Base-by-base conservation (phyloP, 805 yeast genomes). In the Metschnikowia koreensis region DNA sequence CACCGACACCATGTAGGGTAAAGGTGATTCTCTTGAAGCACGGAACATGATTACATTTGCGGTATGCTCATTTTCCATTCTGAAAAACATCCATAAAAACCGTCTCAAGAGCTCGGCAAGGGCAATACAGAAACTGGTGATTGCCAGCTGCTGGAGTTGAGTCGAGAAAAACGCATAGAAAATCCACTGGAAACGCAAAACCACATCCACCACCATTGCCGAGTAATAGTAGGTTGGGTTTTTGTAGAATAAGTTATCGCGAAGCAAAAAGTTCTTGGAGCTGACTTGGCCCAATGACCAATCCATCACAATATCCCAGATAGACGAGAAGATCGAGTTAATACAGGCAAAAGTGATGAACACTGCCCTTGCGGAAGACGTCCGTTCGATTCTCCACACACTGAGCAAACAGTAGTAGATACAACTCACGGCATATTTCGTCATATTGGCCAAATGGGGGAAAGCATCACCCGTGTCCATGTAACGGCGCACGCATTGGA, bases 1-100 rank as follows among this genome's bases (percentile, higher is more conserved):
- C 1, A 50, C 12, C 3, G 70, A 56, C 1, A 74, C 66, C 2
- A 83, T 81, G 56, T 90, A 93, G 0, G 99, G 99, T 48, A 93
- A 70, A 1, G 93, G 89, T 9, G 89, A 74, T 54, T 93, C 97
- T 52, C 96, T 82, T 9, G 96, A 85, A 0, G 97, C 98, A 57
- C 96, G 79, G 68, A 85, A 88, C 41, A 90, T 71, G 50, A 83
- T 83, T 10, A 91, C 96, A 65, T 93, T 93, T 0, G 97, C 84
- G 44, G 92, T 86, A 67, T 94, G 99, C 68, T 94, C 98, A 68
- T 94, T 94, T 61, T 94, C 99, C 80, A 94, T 87, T 71, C 99
- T 84, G 74, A 94, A 86, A 45, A 88, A 81, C 7, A 90, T 77
- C 99, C 99, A 94, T 12, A 93, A 72, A 59, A 89, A 87, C 64